Percentiles rank a stretch among this genome's conserved stretches.
These are phyloP conservation scores for Sarocladium strictum DNA, from an alignment of 2,329 filamentous ascomycete species.

Conservation along the genomic window DNA sequence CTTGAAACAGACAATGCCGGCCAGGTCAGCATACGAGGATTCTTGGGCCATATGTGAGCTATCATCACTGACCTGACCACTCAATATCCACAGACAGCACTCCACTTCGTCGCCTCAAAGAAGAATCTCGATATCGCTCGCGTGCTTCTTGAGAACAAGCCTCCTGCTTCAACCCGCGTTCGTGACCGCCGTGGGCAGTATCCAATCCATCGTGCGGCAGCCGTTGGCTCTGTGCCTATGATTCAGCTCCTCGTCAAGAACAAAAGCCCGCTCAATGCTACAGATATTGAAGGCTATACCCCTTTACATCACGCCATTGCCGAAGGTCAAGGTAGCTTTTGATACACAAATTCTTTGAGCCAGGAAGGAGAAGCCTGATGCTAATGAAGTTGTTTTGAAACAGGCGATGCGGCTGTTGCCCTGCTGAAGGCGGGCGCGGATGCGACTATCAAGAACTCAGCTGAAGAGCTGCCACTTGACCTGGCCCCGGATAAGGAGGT, in stretches of 20 bases:
- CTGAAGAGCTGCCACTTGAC: conserved; percentile 69
- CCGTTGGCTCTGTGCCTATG: conserved; percentile 84
- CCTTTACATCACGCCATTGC: conserved; percentile 83
- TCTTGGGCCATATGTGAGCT: neutral
- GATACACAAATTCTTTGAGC: no score
- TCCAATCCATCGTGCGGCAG: conserved; percentile 84
- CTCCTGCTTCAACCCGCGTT: conserved; percentile 63
- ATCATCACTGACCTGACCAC: conserved; percentile 13
- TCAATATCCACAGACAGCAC: conserved; percentile 57
- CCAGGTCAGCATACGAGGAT: neutral
- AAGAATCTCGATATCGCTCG: conserved; percentile 76
- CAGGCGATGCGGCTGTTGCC: conserved; percentile 73
- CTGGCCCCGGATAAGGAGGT: conserved; percentile 83
- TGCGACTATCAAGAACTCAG: conserved; percentile 65
- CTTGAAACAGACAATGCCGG: neutral
- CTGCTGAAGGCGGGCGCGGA: conserved; percentile 83
- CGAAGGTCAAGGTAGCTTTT: conserved; percentile 58
- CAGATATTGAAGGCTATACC: conserved; percentile 77
- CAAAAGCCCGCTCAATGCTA: conserved; percentile 74
- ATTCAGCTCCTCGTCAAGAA: conserved; percentile 71
- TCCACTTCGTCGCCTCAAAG: conserved; percentile 92
- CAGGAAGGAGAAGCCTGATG: neutral
- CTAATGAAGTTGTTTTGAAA: neutral
- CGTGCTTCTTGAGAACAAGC: conserved; percentile 64
- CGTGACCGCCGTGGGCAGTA: conserved; percentile 87